Evolutionary conservation across 2,329 filamentous ascomycete genomes (phyloP), one percentile per base, ranked within the genome.

Genomic region (Neobulgaria alba): DNA sequence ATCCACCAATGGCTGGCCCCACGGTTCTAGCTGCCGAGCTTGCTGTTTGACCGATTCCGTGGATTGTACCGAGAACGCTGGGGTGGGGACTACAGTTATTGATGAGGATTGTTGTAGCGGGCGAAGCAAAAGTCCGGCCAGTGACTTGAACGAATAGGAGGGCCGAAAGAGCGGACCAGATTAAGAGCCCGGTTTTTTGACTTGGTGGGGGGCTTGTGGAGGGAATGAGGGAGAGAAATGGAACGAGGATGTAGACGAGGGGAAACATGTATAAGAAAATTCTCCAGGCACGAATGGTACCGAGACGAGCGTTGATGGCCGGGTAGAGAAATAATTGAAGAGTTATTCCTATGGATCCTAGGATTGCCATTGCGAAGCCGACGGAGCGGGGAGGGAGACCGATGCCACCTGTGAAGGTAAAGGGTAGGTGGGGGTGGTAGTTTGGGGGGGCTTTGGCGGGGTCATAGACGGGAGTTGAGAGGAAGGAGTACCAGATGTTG

Each of bases 271-370:
- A 71, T 1, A 89, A 66, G 29, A 78, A 84, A n/a, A 72, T 61
- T 3, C 79, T 74, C 69, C 81, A 87, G 32, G 77, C 79, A 4
- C 67, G 67, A 38, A 88, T 63, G 1, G 82, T 82, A 23, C 85
- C 85, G 1, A 86, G 70, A 2, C 72, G 72, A 2, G 69, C 65
- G 34, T 84, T 84, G 14, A 87, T 63, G 20, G 64, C 63, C 1
- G 85, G 84, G 56, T 89, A 90, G 8, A 86, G 63, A 36, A 83
- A 66, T 9, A 87, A 71, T 58, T 88, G 83, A 33, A 92, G 67
- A 0, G 69, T 64, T 29, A 92, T 81, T n/a, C 86, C 86, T 32
- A 90, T 77, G 36, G 75, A 63, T 7, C 85, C 86, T 12, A 92
- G 72, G 38, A 84, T 79, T 2, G 85, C 79, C 66, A 89, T 87